Conservation (phyloP, 2,329 filamentous ascomycete species). For the Xylaria hypoxylon region DNA sequence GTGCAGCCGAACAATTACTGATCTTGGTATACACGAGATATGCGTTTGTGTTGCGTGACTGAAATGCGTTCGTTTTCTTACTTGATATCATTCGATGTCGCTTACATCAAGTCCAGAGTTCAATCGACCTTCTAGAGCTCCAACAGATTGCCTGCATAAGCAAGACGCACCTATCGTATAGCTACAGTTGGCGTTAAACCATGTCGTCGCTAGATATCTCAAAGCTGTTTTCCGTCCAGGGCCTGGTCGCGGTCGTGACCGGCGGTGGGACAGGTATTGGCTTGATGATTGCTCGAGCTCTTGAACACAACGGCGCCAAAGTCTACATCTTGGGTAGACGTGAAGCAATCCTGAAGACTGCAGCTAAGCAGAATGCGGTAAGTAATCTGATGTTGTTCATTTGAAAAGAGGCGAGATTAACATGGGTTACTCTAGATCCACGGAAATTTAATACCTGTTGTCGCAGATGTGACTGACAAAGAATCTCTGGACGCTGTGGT, state of each 20-base stretch:
- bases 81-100: not conserved
- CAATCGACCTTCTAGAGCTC: not conserved
- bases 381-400: not conserved
- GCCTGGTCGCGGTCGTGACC: slow-evolving; percentile 36
- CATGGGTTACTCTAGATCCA: slow-evolving; percentile 20
- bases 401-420: not conserved
- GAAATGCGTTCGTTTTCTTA: not conserved
- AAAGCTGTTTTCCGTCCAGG: slow-evolving; percentile 35
- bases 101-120: not conserved
- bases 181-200: not conserved
- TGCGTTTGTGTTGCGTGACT: not conserved
- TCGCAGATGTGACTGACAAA: slow-evolving; percentile 36
- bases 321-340: slow-evolving; percentile 42
- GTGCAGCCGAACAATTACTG: slow-evolving; percentile 4
- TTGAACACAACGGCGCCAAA: slow-evolving; percentile 40
- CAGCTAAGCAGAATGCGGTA: slow-evolving; percentile 31
- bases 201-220: slow-evolving; percentile 30
- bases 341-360: slow-evolving; percentile 34
- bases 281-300: slow-evolving; percentile 33
- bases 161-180: not conserved
- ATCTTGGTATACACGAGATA: not conserved
- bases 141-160: not conserved
- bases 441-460: slow-evolving; percentile 31
- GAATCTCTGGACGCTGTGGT: slow-evolving; percentile 28
- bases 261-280: slow-evolving; percentile 39